Base-by-base conservation (phyloP, 495 filamentous ascomycete species). In the Aspergillus carlsbadensis region DNA sequence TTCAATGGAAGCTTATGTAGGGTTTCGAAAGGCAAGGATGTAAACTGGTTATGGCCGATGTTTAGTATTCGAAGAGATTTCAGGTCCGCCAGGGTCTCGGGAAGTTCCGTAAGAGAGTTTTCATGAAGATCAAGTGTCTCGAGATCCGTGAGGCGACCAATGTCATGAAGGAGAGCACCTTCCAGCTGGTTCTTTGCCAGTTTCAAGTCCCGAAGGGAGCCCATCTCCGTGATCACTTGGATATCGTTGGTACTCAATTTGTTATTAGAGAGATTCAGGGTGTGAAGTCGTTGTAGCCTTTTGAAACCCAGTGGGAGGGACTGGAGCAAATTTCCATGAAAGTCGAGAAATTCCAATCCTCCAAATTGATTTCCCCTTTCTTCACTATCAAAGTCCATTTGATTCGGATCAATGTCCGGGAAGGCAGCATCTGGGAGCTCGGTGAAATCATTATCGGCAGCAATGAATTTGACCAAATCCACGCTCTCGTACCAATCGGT, bases 381-480 rank as follows among this genome's bases (percentile, higher is more conserved):
- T 45, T 87, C 81, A 17, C 87, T 83, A 34, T 90, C 84, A 22
- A 80, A 74, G 33, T 77, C 79, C 24, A 81, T 56, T 14, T 81
- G 76, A 31, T 79, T 70, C 0, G 78, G 71, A 53, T 87, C 82
- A 21, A 81, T 72, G 58, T 95, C 90, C 0, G 92, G 92, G 66
- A 96, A 95, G 11, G 91, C 73, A 1, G 77, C 68, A 40, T 93
- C 89, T 15, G 81, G 74, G 24, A 99, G 78, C 33, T 78, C 73
- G 61, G 87, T 82, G 52, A 99, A 65, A 65, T 97, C 91, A 66
- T 99, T 98, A 66, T 97, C 92, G 11, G 94, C 92, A 31, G 89
- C 92, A 60, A 92, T 84, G 45, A 99, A 83, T 52, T 88, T 85
- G 8, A 87, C 86, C n/a, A 99, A 75, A 67, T 98, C 95, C 13